phyloP scores from a whole-genome alignment of 2,329 filamentous ascomycete genomes.

The Cladosporium sp. region DNA sequence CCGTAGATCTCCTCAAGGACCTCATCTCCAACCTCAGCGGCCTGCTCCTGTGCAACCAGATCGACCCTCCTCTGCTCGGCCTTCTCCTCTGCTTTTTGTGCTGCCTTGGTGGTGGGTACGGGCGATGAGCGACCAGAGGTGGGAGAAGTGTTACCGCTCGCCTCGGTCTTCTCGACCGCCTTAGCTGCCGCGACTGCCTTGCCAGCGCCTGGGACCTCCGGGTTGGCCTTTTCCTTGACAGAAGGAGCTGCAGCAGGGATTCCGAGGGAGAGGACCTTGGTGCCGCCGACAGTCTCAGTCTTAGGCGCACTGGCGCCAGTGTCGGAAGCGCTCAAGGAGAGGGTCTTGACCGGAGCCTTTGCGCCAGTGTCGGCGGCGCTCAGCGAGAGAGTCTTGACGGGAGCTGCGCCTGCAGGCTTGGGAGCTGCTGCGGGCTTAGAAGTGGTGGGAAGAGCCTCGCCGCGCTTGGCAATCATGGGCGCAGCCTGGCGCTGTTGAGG shows the following conservation, averaged over 20 bases:
- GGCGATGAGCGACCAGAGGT: conserved; percentile 84
- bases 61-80: conserved; percentile 69
- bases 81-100: conserved; percentile 55
- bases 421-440: conserved; percentile 46
- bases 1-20: conserved; percentile 94
- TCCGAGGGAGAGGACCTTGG: conserved; percentile 74
- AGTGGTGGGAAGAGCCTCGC: conserved; percentile 52
- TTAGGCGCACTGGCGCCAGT: conserved; percentile 55
- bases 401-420: conserved; percentile 38
- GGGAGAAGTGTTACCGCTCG: conserved; percentile 72
- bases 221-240: conserved; percentile 47
- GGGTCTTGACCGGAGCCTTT: conserved; percentile 56
- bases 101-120: conserved; percentile 48
- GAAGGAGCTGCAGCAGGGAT: conserved; percentile 47
- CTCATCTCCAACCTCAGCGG: conserved; percentile 74
- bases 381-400: conserved; percentile 54
- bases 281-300: conserved; percentile 50
- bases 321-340: conserved; percentile 55
- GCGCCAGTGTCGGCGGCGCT: conserved; percentile 62
- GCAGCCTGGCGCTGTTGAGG: conserved; percentile 54
- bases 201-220: conserved; percentile 62
- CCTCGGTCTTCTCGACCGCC: conserved; percentile 79
- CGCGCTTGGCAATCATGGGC: conserved; percentile 65
- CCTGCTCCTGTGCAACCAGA: conserved; percentile 79
- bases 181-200: conserved; percentile 84